phyloP scores from a whole-genome alignment of 148 eudicot species.

The Selenicereus undatus region DNA sequence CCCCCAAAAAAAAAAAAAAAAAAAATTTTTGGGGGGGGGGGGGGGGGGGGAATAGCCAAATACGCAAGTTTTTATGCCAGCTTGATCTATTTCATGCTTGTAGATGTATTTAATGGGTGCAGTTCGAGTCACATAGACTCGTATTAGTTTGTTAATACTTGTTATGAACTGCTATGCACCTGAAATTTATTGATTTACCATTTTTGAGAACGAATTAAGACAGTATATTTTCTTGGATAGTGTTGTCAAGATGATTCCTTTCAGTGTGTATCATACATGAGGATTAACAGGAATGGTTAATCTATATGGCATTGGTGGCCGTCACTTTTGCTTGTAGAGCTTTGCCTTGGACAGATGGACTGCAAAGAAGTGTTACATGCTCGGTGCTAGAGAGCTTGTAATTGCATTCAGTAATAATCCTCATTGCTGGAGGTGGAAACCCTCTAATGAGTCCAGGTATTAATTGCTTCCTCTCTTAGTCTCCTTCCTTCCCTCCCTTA shows the following conservation, averaged over 20 bases:
- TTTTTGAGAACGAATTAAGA: background rate
- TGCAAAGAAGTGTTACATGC: slow-evolving; percentile 46
- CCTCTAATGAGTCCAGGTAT: slow-evolving; percentile 40
- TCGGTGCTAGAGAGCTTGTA: slow-evolving; percentile 42
- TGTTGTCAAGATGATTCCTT: background rate
- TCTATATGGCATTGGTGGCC: background rate
- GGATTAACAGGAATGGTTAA: background rate
- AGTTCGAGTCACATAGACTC: background rate
- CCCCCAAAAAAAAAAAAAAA: no score
- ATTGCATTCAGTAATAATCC: slow-evolving; percentile 27
- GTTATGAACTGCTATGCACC: background rate
- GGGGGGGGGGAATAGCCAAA: background rate
- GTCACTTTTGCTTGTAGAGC: slow-evolving; percentile 26
- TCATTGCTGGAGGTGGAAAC: slow-evolving; percentile 35
- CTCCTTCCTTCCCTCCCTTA: background rate
- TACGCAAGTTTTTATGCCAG: background rate
- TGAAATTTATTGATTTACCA: background rate
- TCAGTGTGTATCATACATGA: background rate
- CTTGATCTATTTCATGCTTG: background rate
- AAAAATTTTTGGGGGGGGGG: no score
- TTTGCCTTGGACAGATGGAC: slow-evolving; percentile 38
- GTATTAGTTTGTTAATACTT: background rate
- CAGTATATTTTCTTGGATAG: background rate
- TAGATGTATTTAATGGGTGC: background rate
- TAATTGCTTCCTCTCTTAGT: background rate